These are phyloP conservation scores for Heterobasidion parviporum DNA, from an alignment of 1,284 basidiomycete genomes.

Conservation along the genomic window DNA sequence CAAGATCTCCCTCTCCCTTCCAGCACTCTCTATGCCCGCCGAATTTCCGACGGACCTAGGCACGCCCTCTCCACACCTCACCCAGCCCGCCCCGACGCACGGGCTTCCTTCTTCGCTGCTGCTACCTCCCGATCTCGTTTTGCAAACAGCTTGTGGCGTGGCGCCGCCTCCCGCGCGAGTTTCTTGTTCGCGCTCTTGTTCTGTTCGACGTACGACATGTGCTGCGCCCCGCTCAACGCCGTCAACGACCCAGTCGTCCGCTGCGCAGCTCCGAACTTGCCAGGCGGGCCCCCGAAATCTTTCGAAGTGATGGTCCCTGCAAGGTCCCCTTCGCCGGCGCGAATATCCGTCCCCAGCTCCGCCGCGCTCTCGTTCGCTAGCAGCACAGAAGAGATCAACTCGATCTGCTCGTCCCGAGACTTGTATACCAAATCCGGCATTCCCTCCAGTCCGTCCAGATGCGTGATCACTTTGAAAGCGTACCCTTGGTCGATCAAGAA, in stretches of 20 bases:
- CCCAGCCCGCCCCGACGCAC: conserved; percentile 9
- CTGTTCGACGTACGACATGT: conserved; percentile 88
- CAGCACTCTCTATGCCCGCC: not conserved
- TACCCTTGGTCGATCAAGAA: conserved; percentile 99
- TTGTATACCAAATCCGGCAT: conserved; percentile 89
- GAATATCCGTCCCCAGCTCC: conserved; percentile 80
- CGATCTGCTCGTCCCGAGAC: conserved; percentile 90
- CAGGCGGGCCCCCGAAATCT: conserved; percentile 52
- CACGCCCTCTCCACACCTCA: conserved; percentile 3
- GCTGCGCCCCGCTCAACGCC: conserved; percentile 80
- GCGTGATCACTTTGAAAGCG: conserved; percentile 98
- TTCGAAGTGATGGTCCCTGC: conserved; percentile 74
- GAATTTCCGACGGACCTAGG: not conserved
- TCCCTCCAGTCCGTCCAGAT: conserved; percentile 86
- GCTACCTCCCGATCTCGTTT: conserved; percentile 70
- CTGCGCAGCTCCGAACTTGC: conserved; percentile 64
- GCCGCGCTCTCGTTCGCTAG: conserved; percentile 89
- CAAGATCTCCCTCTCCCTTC: not conserved
- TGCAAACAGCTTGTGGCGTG: conserved; percentile 74
- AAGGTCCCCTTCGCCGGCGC: conserved; percentile 69
- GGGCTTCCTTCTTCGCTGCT: conserved; percentile 47
- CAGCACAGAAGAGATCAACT: conserved; percentile 87
- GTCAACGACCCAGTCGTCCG: conserved; percentile 80
- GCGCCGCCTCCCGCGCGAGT: conserved; percentile 59
- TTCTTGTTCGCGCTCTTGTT: conserved; percentile 87